These are phyloP conservation scores for Lasiodiplodia sp. DNA, from an alignment of 2,329 filamentous ascomycete species.

Conservation along the genomic window DNA sequence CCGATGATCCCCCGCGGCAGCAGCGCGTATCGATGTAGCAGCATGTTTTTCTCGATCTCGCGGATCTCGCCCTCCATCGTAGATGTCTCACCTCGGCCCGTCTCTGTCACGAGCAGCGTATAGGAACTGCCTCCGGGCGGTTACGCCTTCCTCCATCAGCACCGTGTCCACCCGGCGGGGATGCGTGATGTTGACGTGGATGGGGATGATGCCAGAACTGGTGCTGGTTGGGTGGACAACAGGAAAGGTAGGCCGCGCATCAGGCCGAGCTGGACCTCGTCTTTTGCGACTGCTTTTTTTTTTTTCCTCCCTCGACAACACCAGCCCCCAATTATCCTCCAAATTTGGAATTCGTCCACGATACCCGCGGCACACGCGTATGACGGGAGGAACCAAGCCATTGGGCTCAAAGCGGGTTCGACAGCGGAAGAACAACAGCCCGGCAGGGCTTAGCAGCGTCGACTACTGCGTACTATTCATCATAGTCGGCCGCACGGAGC, in stretches of 20 bases:
- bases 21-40: not conserved
- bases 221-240: not conserved
- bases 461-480: not conserved
- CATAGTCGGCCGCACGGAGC: not conserved
- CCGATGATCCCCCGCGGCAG: constrained; percentile 41
- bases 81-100: constrained; percentile 39
- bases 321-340: not conserved
- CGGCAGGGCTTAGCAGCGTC: not conserved
- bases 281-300: not conserved
- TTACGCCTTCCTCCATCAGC: constrained; percentile 54
- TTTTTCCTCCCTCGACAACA: constrained; percentile 43
- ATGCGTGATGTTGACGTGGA: constrained; percentile 64
- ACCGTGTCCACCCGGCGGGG: constrained; percentile 64
- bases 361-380: not conserved
- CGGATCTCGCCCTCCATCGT: not conserved
- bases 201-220: constrained; percentile 49
- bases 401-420: not conserved
- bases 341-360: not conserved
- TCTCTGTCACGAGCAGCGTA: constrained; percentile 59
- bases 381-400: not conserved
- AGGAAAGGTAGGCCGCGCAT: not conserved
- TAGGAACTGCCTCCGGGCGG: constrained; percentile 50
- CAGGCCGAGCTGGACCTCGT: not conserved
- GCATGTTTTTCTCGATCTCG: constrained; percentile 6
- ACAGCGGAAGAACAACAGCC: constrained; percentile 38